phyloP scores from a whole-genome alignment of 768 basidiomycete species.

The Hirschioporus abietinus region DNA sequence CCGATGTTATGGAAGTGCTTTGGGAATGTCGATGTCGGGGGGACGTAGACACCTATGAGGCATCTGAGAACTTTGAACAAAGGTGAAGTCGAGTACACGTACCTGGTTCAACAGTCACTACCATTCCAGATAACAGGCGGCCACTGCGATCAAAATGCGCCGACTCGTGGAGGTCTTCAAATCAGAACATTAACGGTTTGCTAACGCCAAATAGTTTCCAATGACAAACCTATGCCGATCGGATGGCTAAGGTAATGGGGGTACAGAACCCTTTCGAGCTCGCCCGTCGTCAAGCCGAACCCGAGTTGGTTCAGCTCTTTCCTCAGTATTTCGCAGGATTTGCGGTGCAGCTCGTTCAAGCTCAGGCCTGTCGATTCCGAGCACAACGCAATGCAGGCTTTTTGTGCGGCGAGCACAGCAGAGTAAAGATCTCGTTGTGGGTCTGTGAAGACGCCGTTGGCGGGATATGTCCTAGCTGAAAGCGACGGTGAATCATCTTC shows the following conservation, averaged over 20 bases:
- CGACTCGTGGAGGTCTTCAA: constrained; percentile 84
- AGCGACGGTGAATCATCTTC: constrained; percentile 15
- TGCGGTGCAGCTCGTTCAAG: constrained; percentile 72
- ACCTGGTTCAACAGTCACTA: constrained; percentile 91
- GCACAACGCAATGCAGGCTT: constrained; percentile 57
- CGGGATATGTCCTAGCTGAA: constrained; percentile 83
- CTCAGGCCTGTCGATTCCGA: constrained; percentile 50
- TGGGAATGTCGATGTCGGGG: constrained; percentile 72
- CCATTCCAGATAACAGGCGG: constrained; percentile 61
- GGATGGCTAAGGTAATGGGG: constrained; percentile 93
- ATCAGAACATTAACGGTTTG: not conserved
- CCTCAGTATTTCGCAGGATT: constrained; percentile 60
- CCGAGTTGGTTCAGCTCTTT: constrained; percentile 76
- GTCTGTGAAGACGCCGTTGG: constrained; percentile 69
- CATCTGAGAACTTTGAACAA: constrained; percentile 9
- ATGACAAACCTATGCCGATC: constrained; percentile 69
- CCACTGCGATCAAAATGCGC: constrained; percentile 49
- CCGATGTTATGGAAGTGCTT: constrained; percentile 87
- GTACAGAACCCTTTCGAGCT: constrained; percentile 71
- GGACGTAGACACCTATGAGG: constrained; percentile 76
- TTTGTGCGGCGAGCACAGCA: constrained; percentile 70
- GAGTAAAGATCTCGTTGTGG: constrained; percentile 84
- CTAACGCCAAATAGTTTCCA: not conserved
- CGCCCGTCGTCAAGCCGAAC: constrained; percentile 44
- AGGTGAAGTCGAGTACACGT: constrained; percentile 12